Conservation (phyloP, 768 basidiomycete genomes). For the Tylopilus rubrobrunneus region DNA sequence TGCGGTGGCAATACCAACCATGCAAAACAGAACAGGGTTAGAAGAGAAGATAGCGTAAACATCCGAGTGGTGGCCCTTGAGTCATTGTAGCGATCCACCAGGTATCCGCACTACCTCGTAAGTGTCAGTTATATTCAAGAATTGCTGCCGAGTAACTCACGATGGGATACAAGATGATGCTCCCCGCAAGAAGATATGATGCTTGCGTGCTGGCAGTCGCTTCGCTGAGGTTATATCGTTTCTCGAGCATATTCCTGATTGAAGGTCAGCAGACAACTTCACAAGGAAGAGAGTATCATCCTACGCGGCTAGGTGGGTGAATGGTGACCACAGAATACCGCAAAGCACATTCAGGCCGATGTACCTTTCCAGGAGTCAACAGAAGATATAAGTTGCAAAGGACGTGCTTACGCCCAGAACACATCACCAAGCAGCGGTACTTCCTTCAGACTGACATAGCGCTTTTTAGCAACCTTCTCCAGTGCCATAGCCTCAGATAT, state of each 20-base stretch:
- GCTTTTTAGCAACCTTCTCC: slow-evolving; percentile 63
- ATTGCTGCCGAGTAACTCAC: slow-evolving; percentile 36
- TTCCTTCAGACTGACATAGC: slow-evolving; percentile 54
- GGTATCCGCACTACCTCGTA: slow-evolving; percentile 51
- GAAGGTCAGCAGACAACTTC: slow-evolving; percentile 4
- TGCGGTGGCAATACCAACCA: slow-evolving; percentile 64
- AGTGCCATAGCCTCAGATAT: slow-evolving; percentile 59
- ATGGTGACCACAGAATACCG: slow-evolving; percentile 75
- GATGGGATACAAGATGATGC: slow-evolving; percentile 64
- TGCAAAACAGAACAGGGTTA: slow-evolving; percentile 57
- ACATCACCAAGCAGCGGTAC: slow-evolving; percentile 68
- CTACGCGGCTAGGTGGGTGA: slow-evolving; percentile 72
- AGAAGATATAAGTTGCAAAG: background rate
- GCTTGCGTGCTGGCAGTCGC: slow-evolving; percentile 57
- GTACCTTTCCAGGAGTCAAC: slow-evolving; percentile 42
- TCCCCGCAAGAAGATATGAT: slow-evolving; percentile 69
- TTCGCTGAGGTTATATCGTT: slow-evolving; percentile 59
- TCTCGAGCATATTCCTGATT: slow-evolving; percentile 67
- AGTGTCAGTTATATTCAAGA: background rate
- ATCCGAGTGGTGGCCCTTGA: slow-evolving; percentile 57
- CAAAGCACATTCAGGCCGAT: slow-evolving; percentile 73
- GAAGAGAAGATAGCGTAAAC: slow-evolving; percentile 51
- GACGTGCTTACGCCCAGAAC: slow-evolving; percentile 64
- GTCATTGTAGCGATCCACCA: slow-evolving; percentile 57
- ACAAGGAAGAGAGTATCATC: slow-evolving; percentile 1